A percentile compares a stretch with the other conserved stretches of the same genome.
These are phyloP conservation scores for Chytridiales sp. DNA, from an alignment of 371 early-diverging fungal genomes.

Conservation along the genomic window DNA sequence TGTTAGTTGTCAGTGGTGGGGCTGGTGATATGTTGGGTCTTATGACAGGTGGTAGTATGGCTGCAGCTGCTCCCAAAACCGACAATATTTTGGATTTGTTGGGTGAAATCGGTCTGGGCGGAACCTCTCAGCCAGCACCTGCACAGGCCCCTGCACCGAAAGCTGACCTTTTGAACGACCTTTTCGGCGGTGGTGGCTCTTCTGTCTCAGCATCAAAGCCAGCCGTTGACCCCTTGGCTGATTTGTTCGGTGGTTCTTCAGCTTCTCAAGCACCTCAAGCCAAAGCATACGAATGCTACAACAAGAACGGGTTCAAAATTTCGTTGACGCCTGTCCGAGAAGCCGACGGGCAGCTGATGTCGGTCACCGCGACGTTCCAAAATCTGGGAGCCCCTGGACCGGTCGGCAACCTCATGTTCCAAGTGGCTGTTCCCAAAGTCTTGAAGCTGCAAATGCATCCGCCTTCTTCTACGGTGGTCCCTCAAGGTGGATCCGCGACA, in stretches of 20 bases:
- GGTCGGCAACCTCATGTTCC: slow-evolving; percentile 71
- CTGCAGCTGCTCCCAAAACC: slow-evolving; percentile 8
- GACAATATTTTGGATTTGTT: slow-evolving; percentile 74
- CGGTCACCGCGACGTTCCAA: slow-evolving; percentile 67
- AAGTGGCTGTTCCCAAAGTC: slow-evolving; percentile 90
- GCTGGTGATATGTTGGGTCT: slow-evolving; percentile 37
- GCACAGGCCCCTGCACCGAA: slow-evolving; percentile 36
- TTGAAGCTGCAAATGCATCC: slow-evolving; percentile 83
- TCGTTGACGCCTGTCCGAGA: slow-evolving; percentile 67
- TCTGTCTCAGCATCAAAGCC: slow-evolving; percentile 40
- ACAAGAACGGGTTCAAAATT: slow-evolving; percentile 72
- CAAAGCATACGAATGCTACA: slow-evolving; percentile 64
- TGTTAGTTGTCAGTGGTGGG: too few species aligned
- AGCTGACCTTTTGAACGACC: slow-evolving; percentile 75
- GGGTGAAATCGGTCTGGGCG: slow-evolving; percentile 63
- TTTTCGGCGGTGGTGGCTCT: slow-evolving; percentile 60
- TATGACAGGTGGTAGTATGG: slow-evolving; percentile 29
- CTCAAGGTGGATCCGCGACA: slow-evolving; percentile 62
- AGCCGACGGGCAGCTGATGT: slow-evolving; percentile 57
- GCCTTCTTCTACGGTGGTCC: slow-evolving; percentile 63
- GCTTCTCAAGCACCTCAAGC: slow-evolving; percentile 30
- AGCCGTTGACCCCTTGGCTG: slow-evolving; percentile 74
- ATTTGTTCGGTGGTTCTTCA: slow-evolving; percentile 67
- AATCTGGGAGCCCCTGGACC: slow-evolving; percentile 58
- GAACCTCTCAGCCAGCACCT: slow-evolving; percentile 40